phyloP scores from a whole-genome alignment of 768 basidiomycete species.

The Leucosporidium scottii region DNA sequence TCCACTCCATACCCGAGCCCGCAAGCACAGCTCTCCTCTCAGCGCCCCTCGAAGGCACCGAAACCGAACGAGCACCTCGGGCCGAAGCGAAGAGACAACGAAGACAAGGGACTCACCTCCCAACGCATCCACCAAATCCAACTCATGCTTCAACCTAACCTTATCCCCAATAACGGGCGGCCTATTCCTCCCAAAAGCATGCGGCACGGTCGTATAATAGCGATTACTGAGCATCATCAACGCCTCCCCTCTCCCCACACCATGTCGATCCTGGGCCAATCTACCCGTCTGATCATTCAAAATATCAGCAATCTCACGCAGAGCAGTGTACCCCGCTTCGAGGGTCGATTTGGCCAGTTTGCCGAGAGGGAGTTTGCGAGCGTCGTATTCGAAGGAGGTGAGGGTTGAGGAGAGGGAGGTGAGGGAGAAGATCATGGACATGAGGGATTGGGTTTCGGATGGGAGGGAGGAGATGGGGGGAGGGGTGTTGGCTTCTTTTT shows the following conservation, averaged over 20 bases:
- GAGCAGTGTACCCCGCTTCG: neutral
- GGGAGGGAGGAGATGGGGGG: neutral
- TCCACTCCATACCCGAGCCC: too few species aligned
- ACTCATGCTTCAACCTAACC: neutral
- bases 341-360: neutral
- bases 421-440: neutral
- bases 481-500: neutral
- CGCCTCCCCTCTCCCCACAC: neutral
- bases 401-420: neutral
- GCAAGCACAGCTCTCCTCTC: too few species aligned
- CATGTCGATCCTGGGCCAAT: neutral
- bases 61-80: neutral
- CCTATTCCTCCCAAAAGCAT: neutral
- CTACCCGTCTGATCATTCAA: neutral
- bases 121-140: neutral
- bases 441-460: neutral
- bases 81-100: neutral
- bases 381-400: neutral
- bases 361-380: neutral
- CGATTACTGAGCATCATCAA: neutral
- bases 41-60: neutral
- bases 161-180: neutral
- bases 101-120: neutral
- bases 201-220: neutral
- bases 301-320: neutral